Evolutionary conservation across 2,329 filamentous ascomycete species (phyloP).

Genomic region (Chrysoporthe austroafricana): DNA sequence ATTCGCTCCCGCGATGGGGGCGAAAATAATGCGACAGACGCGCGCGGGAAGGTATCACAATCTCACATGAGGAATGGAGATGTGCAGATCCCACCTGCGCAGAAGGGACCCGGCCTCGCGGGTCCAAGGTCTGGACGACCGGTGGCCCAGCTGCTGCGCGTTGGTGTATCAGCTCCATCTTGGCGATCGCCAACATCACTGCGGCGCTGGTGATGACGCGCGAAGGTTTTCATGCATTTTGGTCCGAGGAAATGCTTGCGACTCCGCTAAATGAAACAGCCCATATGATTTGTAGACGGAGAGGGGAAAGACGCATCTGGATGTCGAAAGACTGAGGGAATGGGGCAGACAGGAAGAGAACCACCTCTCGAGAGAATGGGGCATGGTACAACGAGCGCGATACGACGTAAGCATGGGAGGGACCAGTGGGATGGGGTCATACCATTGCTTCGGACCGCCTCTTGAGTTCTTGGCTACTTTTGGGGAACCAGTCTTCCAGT

Average conservation of each 20-base stretch:
- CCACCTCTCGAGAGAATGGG: neutral
- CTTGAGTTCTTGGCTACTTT: neutral
- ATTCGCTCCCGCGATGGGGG: constrained; percentile 3
- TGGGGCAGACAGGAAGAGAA: neutral
- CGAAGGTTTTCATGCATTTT: neutral
- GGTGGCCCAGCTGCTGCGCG: neutral
- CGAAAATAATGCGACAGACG: neutral
- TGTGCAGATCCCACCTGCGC: neutral
- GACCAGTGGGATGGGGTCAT: neutral
- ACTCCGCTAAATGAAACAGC: neutral
- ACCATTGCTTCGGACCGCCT: neutral
- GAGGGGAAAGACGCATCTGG: neutral
- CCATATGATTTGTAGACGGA: neutral
- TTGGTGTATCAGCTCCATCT: neutral
- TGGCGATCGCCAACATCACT: neutral
- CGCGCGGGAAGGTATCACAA: constrained; percentile 8
- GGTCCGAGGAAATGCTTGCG: neutral
- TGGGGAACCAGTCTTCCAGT: neutral
- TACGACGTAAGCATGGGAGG: neutral
- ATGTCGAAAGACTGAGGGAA: neutral
- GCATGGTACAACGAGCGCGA: neutral
- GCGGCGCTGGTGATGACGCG: neutral
- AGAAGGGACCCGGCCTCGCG: neutral
- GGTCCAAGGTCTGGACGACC: neutral
- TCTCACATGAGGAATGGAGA: neutral